phyloP scores from a whole-genome alignment of 1,139 yeast species.

The Meyerozyma sp. region DNA sequence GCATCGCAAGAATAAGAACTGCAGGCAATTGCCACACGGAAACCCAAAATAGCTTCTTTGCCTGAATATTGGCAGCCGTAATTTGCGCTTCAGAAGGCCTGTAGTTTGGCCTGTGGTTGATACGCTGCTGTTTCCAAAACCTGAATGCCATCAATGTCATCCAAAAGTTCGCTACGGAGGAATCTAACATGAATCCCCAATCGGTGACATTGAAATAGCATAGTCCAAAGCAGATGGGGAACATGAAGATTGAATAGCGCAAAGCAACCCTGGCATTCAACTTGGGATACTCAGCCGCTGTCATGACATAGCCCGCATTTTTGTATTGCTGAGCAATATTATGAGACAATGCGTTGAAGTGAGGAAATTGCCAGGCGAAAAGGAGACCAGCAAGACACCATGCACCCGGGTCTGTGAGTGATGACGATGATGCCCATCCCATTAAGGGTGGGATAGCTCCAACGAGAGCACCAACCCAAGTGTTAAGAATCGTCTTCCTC shows the following conservation, averaged over 20 bases:
- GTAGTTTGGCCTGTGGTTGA: conserved; percentile 40
- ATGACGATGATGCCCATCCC: conserved; percentile 98
- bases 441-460: conserved; percentile 98
- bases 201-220: conserved; percentile 80
- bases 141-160: conserved; percentile 70
- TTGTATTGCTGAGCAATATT: conserved; percentile 83
- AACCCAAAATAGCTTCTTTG: conserved; percentile 88
- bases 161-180: conserved; percentile 82
- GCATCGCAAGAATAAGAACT: conserved; percentile 81
- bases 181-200: conserved; percentile 71
- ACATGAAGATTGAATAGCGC: conserved; percentile 83
- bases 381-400: conserved; percentile 90
- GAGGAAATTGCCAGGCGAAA: conserved; percentile 99
- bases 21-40: conserved; percentile 94
- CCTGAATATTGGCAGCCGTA: conserved; percentile 56
- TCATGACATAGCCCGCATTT: conserved; percentile 92
- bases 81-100: conserved; percentile 19
- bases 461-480: conserved; percentile 98
- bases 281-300: conserved; percentile 89
- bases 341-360: conserved; percentile 88
- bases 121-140: conserved; percentile 76
- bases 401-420: conserved; percentile 81
- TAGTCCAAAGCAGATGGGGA: conserved; percentile 85
- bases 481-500: conserved; percentile 75
- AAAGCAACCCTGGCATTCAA: conserved; percentile 91